Conservation (phyloP, 2,329 filamentous ascomycete species). For the Aspergillus cejpii region DNA sequence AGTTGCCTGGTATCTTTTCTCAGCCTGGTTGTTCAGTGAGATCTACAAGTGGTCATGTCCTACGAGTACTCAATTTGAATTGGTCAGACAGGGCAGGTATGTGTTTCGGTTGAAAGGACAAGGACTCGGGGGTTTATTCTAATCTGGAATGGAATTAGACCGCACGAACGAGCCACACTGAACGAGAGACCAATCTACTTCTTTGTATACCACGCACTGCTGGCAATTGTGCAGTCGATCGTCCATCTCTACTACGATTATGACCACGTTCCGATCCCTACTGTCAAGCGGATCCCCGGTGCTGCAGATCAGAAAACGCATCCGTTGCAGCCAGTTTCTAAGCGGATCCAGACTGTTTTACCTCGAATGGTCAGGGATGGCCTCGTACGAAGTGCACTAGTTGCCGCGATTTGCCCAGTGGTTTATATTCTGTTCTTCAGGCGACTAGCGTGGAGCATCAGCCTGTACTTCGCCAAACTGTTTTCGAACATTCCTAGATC, state of each 20-base stretch:
- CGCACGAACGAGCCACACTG: constrained; percentile 62
- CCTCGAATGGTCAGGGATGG: constrained; percentile 29
- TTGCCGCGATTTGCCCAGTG: constrained; percentile 45
- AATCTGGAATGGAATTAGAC: constrained; percentile 24
- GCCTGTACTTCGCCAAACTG: constrained; percentile 62
- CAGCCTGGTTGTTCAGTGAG: constrained; percentile 71
- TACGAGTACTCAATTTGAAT: constrained; percentile 56
- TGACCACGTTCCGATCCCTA: constrained; percentile 57
- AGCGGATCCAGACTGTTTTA: constrained; percentile 35
- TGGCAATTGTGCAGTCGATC: constrained; percentile 63
- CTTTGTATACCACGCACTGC: constrained; percentile 59
- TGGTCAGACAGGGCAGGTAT: constrained; percentile 63
- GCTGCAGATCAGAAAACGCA: constrained; percentile 34
- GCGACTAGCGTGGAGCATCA: constrained; percentile 59
- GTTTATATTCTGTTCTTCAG: constrained; percentile 61
- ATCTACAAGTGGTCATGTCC: constrained; percentile 69
- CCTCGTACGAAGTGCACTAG: constrained; percentile 33
- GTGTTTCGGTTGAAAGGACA: constrained; percentile 29
- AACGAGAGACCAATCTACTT: constrained; percentile 86
- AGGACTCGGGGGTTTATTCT: background rate
- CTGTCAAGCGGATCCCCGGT: constrained; percentile 32
- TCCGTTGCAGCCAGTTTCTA: constrained; percentile 31
- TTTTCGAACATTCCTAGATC: constrained; percentile 71
- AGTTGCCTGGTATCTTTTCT: constrained; percentile 67
- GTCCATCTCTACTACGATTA: constrained; percentile 66